Evolutionary conservation across 2,329 filamentous ascomycete species (phyloP), one percentile per base, ranked within the genome.

Genomic region (Colletotrichum sp.): DNA sequence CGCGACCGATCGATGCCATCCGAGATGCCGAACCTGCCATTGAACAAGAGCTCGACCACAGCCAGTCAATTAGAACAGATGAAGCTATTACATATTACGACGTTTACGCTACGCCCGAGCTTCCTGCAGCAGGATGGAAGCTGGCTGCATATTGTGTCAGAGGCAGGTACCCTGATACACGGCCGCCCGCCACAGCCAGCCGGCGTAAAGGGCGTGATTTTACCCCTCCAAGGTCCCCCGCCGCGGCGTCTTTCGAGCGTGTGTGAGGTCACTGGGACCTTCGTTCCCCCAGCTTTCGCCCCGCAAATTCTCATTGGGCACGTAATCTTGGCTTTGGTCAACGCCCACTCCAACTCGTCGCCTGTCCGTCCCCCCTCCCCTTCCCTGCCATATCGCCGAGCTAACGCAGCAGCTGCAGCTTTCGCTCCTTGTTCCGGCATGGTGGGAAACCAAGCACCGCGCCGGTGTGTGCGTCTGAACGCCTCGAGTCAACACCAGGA

Each of bases 171-270:
- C 30, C 32, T 30, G 59, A 63, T 63, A 63, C 16, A 63, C 59
- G 59, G 28, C 30, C 18, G 28, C 59, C 18, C 28, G 59, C 59
- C 3, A 34, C 59, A 24, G 59, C n/a, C 8, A n/a, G 30, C 59
- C 18, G 59, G 69, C 73, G 73, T 76, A 73, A 76, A 76, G 64
- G 26, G 73, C 70, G 73, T 76, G 66, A 65, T 39, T 57, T 57
- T 72, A 73, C 70, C 72, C 72, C 72, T 71, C 72, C 49, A 69
- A 39, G 32, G 13, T 6, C 34, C 9, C 59, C 16, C 28, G 30
- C 44, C n/a, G 2, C 44, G 44, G 44, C 44, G n/a, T 52, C 44
- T 52, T 52, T 21, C 1, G 44, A 13, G 44, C 44, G 10, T 52
- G 59, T 59, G 69, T 73, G 73, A 73, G 73, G 73, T 76, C 64